Percentiles rank a stretch among this genome's conserved stretches.
Conservation (phyloP, 2,329 filamentous ascomycete species). For the Ophiognomonia clavigignenti-juglandacearum region DNA sequence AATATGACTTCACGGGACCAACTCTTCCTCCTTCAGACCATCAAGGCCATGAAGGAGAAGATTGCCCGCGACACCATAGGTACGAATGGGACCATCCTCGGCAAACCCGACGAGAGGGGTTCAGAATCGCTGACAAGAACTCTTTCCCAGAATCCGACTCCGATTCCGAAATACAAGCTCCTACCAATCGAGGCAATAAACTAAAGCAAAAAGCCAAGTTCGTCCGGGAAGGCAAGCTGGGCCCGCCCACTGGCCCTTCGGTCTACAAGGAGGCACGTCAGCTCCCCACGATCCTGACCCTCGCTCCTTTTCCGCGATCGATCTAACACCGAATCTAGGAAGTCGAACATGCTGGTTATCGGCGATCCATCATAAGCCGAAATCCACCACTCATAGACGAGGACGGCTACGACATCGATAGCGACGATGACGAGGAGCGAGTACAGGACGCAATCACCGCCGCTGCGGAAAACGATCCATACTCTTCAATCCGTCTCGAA, state of each 20-base stretch:
- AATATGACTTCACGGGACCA: slow-evolving; percentile 51
- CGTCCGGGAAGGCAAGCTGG: slow-evolving; percentile 64
- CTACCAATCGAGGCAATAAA: slow-evolving; percentile 73
- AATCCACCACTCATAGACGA: slow-evolving; percentile 71
- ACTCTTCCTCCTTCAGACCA: slow-evolving; percentile 60
- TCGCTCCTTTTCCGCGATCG: slow-evolving; percentile 2
- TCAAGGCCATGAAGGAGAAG: slow-evolving; percentile 63
- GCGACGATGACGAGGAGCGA: slow-evolving; percentile 63
- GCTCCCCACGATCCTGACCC: background rate
- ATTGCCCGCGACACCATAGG: slow-evolving; percentile 61
- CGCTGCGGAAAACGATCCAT: slow-evolving; percentile 69
- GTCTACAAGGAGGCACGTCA: slow-evolving; percentile 64
- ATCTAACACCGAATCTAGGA: slow-evolving; percentile 41
- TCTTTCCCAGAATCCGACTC: slow-evolving; percentile 64
- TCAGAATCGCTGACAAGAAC: slow-evolving; percentile 16
- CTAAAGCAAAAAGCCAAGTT: slow-evolving; percentile 71
- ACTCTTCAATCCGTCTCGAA: slow-evolving; percentile 66
- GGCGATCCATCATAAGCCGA: slow-evolving; percentile 66
- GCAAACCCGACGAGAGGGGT: slow-evolving; percentile 1
- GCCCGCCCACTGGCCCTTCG: slow-evolving; percentile 59
- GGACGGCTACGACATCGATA: slow-evolving; percentile 72
- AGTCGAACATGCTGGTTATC: slow-evolving; percentile 69
- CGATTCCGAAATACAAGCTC: slow-evolving; percentile 64
- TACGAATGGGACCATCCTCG: slow-evolving; percentile 28
- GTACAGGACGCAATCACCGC: slow-evolving; percentile 55